phyloP scores from a whole-genome alignment of 768 basidiomycete genomes.

The Leccinum ochraceum region DNA sequence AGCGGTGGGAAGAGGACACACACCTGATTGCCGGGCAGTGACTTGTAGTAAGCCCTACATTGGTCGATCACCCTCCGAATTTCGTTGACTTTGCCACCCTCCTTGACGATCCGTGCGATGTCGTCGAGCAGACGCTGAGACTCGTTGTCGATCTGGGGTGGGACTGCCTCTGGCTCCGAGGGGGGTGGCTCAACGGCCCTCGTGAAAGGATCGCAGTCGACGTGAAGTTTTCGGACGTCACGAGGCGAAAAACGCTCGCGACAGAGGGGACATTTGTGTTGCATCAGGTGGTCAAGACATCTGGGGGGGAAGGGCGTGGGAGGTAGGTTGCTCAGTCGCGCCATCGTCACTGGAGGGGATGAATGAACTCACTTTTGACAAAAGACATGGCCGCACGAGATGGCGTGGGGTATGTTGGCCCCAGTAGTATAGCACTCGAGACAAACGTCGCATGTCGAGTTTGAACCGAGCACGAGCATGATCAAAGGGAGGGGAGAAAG shows the following conservation, averaged over 20 bases:
- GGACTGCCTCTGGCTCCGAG: too few species aligned
- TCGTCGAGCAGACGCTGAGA: conserved; percentile 55
- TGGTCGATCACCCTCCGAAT: conserved; percentile 54
- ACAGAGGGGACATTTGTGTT: conserved; percentile 63
- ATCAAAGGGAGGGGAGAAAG: conserved; percentile 21
- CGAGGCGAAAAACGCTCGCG: conserved; percentile 53
- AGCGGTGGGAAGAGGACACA: conserved; percentile 13
- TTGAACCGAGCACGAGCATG: conserved; percentile 68
- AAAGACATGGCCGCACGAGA: conserved; percentile 73
- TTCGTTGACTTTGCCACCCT: conserved; percentile 53
- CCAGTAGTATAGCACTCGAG: conserved; percentile 60
- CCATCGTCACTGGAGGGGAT: conserved; percentile 23
- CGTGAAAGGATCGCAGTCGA: too few species aligned
- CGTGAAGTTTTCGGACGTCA: too few species aligned
- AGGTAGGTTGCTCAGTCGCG: neutral
- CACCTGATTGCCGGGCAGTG: conserved; percentile 49
- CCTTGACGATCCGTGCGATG: conserved; percentile 53
- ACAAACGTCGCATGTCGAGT: conserved; percentile 77
- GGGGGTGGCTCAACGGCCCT: too few species aligned
- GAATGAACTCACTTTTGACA: conserved; percentile 42
- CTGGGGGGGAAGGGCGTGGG: conserved; percentile 32
- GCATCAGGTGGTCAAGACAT: conserved; percentile 53
- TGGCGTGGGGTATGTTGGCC: conserved; percentile 59
- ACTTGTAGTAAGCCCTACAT: conserved; percentile 47
- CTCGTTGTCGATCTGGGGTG: conserved; percentile 41